These are phyloP conservation scores for Gaeumannomyces sp. DNA, from an alignment of 2,329 filamentous ascomycete genomes.

Conservation along the genomic window DNA sequence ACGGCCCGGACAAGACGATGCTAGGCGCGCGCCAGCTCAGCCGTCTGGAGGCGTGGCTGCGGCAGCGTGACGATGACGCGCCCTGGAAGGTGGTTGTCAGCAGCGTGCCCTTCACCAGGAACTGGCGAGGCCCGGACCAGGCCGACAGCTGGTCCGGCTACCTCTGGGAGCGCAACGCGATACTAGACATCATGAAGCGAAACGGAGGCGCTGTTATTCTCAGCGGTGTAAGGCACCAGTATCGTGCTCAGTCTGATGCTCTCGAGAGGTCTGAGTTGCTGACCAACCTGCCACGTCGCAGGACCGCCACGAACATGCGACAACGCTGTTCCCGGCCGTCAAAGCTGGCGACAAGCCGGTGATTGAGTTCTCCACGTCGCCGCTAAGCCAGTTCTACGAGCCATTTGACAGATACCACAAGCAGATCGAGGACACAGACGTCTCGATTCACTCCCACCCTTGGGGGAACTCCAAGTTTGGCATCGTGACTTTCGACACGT, in stretches of 20 bases:
- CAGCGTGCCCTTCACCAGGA: constrained; percentile 93
- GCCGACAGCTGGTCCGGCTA: constrained; percentile 91
- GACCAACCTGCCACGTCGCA: background rate
- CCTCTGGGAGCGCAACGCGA: constrained; percentile 65
- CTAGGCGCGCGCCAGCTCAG: constrained; percentile 72
- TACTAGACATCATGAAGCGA: constrained; percentile 91
- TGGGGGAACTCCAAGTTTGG: constrained; percentile 87
- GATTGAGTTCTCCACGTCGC: constrained; percentile 87
- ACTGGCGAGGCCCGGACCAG: constrained; percentile 81
- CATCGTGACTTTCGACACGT: constrained; percentile 64
- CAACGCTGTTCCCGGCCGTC: constrained; percentile 65
- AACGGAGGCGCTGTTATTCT: constrained; percentile 60
- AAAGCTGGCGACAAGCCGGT: constrained; percentile 56
- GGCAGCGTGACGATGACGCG: constrained; percentile 50
- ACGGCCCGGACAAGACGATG: constrained; percentile 72
- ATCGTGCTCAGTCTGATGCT: constrained; percentile 26
- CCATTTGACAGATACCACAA: constrained; percentile 80
- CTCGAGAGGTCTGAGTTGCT: background rate
- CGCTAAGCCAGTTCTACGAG: constrained; percentile 88
- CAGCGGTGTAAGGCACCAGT: constrained; percentile 77
- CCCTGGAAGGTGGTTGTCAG: constrained; percentile 92
- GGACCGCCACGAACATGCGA: constrained; percentile 92
- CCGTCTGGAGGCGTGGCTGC: constrained; percentile 75
- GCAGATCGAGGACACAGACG: constrained; percentile 72
- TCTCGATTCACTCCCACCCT: constrained; percentile 61